These are phyloP conservation scores for Plasmodium fragile DNA, from an alignment of 169 alveolate species.

Conservation along the genomic window DNA sequence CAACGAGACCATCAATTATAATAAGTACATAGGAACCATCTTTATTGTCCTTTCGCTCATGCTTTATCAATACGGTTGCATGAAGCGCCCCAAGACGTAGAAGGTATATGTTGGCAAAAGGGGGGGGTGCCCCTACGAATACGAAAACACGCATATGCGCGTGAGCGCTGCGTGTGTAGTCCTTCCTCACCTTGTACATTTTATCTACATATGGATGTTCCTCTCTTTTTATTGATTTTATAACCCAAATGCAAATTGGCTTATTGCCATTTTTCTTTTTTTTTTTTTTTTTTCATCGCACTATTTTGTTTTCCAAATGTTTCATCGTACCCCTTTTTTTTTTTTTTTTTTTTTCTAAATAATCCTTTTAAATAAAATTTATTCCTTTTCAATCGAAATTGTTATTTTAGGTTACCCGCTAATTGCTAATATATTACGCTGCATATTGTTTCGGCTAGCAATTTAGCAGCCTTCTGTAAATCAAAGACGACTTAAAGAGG, in stretches of 20 bases:
- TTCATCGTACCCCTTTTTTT: not conserved
- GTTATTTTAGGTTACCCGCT: not conserved
- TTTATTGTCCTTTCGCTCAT: slow-evolving; percentile 72
- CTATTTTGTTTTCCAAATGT: not conserved
- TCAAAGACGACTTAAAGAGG: not conserved
- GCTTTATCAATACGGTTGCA: slow-evolving; percentile 58
- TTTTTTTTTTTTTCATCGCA: not conserved
- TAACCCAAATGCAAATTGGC: not conserved
- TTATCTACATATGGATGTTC: not conserved
- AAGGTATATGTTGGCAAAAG: not conserved
- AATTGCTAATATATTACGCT: not conserved
- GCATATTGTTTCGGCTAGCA: not conserved
- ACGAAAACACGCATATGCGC: not conserved
- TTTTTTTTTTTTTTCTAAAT: not conserved
- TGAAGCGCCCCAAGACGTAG: not conserved
- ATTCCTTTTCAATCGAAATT: not conserved
- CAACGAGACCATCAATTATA: slow-evolving; percentile 70
- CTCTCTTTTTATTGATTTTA: not conserved
- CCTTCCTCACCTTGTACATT: not conserved
- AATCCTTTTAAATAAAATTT: not conserved
- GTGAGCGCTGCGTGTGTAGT: not conserved
- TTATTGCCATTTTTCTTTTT: not conserved
- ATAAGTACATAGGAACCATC: slow-evolving; percentile 75
- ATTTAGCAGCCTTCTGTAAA: not conserved
- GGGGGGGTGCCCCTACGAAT: not conserved